Evolutionary conservation across 352 stramenopile species (phyloP).

Genomic region (Phytophthora colocasiae): DNA sequence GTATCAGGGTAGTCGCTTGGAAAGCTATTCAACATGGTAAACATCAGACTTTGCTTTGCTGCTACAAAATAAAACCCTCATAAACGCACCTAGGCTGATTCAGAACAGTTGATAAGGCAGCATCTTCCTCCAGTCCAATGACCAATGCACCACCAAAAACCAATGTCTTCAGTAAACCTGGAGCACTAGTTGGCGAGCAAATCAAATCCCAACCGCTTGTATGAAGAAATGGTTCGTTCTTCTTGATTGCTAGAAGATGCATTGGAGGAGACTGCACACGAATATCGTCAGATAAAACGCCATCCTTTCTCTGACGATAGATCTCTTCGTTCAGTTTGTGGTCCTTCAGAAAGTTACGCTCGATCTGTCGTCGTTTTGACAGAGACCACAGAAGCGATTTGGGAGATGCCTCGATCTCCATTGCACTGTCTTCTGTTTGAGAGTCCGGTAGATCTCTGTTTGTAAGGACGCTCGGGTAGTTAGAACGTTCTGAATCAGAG

Average conservation of each 20-base stretch:
- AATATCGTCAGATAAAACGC: slow-evolving; percentile 4
- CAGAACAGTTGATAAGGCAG: slow-evolving; percentile 63
- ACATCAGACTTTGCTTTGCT: slow-evolving; percentile 4
- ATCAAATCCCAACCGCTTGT: slow-evolving; percentile 79
- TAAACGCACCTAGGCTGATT: slow-evolving; percentile 47
- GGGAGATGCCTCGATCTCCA: slow-evolving; percentile 25
- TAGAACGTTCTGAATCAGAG: neutral
- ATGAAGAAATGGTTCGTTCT: slow-evolving; percentile 47
- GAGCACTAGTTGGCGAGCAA: slow-evolving; percentile 46
- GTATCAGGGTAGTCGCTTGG: slow-evolving; percentile 83
- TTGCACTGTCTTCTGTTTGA: slow-evolving; percentile 6
- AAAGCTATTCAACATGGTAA: slow-evolving; percentile 53
- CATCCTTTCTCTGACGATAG: slow-evolving; percentile 40
- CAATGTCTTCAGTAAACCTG: slow-evolving; percentile 62
- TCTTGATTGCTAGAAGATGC: slow-evolving; percentile 54
- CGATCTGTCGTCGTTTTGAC: slow-evolving; percentile 44
- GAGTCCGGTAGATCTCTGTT: neutral
- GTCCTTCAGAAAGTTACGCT: slow-evolving; percentile 53
- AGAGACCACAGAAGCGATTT: slow-evolving; percentile 71
- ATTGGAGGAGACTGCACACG: slow-evolving; percentile 24
- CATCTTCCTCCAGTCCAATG: slow-evolving; percentile 75
- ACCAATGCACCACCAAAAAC: slow-evolving; percentile 75
- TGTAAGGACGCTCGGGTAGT: slow-evolving; percentile 42
- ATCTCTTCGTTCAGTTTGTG: slow-evolving; percentile 64
- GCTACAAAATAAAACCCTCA: neutral